A percentile compares a stretch with the other conserved stretches of the same genome.
Conservation (phyloP, 2,329 filamentous ascomycete species). For the Phialophora macrospora region DNA sequence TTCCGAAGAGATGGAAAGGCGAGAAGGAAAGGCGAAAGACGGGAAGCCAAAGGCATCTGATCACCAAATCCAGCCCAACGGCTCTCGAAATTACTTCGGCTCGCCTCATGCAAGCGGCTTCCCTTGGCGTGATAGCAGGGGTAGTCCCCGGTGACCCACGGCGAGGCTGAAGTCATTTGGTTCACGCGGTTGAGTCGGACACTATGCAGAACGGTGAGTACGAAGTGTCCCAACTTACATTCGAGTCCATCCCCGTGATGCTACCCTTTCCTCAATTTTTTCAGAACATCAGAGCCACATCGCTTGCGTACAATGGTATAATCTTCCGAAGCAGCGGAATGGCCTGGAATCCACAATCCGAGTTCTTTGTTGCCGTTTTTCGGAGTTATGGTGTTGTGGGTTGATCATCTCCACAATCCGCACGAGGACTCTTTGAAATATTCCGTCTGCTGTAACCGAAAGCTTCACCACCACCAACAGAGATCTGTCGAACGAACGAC, state of each 20-base stretch:
- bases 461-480: not conserved
- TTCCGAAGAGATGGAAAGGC: constrained; percentile 7
- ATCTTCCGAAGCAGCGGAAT: not conserved
- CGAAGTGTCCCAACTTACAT: not conserved
- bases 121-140: constrained; percentile 9
- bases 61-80: constrained; percentile 12
- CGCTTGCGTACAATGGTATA: not conserved
- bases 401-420: constrained; percentile 4
- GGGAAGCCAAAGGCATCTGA: not conserved
- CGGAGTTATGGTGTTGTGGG: constrained; percentile 2
- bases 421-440: constrained; percentile 15
- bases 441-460: not conserved
- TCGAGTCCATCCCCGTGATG: not conserved
- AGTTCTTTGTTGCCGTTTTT: not conserved
- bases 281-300: not conserved
- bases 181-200: not conserved
- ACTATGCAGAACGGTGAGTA: not conserved
- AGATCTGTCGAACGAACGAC: not conserved
- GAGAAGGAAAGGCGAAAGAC: no score
- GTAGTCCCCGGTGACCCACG: not conserved
- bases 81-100: constrained; percentile 15
- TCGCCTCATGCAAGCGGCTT: constrained; percentile 7
- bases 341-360: not conserved
- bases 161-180: not conserved
- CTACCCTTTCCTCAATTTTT: not conserved